phyloP scores from a whole-genome alignment of 805 yeast genomes.

The Barnettozyma salicaria region DNA sequence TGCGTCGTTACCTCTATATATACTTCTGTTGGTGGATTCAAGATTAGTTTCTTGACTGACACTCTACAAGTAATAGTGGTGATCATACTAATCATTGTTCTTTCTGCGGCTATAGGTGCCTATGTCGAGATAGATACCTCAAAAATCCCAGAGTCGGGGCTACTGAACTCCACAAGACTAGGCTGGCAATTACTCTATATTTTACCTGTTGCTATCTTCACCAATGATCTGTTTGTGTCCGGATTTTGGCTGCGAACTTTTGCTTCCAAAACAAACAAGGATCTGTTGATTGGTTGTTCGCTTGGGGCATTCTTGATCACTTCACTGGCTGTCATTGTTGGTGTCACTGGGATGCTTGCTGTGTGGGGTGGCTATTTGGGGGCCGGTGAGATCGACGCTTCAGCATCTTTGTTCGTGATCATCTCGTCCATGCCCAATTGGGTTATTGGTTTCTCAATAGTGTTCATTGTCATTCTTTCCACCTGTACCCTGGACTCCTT shows the following conservation, averaged over 20 bases:
- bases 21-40: constrained; percentile 85
- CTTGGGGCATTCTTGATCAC: constrained; percentile 67
- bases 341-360: constrained; percentile 79
- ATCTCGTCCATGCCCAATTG: constrained; percentile 72
- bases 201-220: constrained; percentile 76
- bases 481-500: constrained; percentile 87
- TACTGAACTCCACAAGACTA: constrained; percentile 58
- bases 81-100: constrained; percentile 57
- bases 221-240: constrained; percentile 84
- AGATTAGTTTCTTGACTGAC: constrained; percentile 83
- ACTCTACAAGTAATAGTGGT: constrained; percentile 77
- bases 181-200: constrained; percentile 91
- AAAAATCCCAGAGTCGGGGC: constrained; percentile 56
- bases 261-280: constrained; percentile 75
- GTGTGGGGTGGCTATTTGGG: constrained; percentile 78
- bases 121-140: constrained; percentile 55
- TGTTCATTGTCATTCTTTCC: constrained; percentile 66
- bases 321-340: constrained; percentile 62
- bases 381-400: constrained; percentile 43
- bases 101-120: constrained; percentile 73
- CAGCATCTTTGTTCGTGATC: constrained; percentile 66
- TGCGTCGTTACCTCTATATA: constrained; percentile 83
- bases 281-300: constrained; percentile 66
- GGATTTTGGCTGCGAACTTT: constrained; percentile 95
- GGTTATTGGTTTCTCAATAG: constrained; percentile 78